A percentile compares a stretch with the other conserved stretches of the same genome.
Conservation (phyloP, 768 basidiomycete species). For the Phanerochaete sordida region DNA sequence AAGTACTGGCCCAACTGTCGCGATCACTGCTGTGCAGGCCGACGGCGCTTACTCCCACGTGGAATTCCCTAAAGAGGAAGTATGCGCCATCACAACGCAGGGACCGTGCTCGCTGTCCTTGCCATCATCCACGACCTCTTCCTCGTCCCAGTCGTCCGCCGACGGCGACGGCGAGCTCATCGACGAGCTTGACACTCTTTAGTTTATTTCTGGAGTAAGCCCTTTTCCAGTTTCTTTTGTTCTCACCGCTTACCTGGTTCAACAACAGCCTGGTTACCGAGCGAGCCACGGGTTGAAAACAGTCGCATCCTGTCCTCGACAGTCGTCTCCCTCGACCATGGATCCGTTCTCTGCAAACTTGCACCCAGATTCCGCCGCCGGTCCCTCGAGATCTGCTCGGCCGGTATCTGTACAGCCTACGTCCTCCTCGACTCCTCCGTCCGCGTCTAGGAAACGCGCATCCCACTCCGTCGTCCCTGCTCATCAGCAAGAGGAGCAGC, state of each 20-base stretch:
- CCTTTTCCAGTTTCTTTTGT: background rate
- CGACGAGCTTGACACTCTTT: background rate
- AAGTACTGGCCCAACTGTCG: too few relatives aligned
- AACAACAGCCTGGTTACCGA: constrained; percentile 9
- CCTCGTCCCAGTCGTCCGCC: background rate
- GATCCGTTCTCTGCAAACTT: constrained; percentile 29
- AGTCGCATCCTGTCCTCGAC: background rate
- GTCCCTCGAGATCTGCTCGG: constrained; percentile 45
- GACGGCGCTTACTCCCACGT: constrained; percentile 3
- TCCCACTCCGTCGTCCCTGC: constrained; percentile 68
- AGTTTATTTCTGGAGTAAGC: background rate
- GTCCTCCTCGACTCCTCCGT: constrained; percentile 31
- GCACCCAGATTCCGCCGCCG: constrained; percentile 42
- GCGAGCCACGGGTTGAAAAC: constrained; percentile 7
- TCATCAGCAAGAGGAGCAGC: constrained; percentile 40
- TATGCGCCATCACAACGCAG: constrained; percentile 7
- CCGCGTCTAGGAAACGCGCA: constrained; percentile 54
- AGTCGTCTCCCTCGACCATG: constrained; percentile 16
- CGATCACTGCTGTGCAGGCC: too few relatives aligned
- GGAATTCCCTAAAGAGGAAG: background rate
- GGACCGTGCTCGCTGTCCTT: constrained; percentile 1
- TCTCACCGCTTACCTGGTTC: background rate
- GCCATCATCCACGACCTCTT: constrained; percentile 1
- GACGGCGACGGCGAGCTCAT: background rate
- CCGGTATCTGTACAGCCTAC: constrained; percentile 60